Conservation (phyloP, 306 rosid species). For the Leucaena leucocephala region DNA sequence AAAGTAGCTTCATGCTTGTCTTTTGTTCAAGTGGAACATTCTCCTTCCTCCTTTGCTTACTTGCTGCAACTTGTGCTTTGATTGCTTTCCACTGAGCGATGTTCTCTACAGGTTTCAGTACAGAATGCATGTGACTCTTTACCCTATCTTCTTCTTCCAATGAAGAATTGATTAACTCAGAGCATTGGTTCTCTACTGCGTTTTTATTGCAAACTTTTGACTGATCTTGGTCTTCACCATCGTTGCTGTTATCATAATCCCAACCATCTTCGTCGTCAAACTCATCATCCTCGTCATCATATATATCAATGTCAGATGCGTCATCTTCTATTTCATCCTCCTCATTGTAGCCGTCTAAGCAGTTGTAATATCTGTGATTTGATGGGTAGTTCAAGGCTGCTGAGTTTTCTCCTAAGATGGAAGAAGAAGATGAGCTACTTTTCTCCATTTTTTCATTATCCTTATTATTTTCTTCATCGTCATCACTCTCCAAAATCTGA, state of each 20-base stretch:
- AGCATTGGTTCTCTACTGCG: slow-evolving; percentile 41
- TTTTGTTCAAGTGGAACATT: slow-evolving; percentile 44
- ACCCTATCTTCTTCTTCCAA: slow-evolving; percentile 34
- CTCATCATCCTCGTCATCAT: slow-evolving; percentile 46
- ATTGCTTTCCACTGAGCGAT: slow-evolving; percentile 86
- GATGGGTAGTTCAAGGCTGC: slow-evolving; percentile 47
- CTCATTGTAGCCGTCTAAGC: slow-evolving; percentile 56
- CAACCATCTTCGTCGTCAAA: slow-evolving; percentile 39
- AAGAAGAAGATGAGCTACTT: slow-evolving; percentile 32
- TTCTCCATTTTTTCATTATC: slow-evolving; percentile 29
- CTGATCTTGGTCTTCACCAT: slow-evolving; percentile 34
- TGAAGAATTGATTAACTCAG: slow-evolving; percentile 30
- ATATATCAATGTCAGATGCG: slow-evolving; percentile 57
- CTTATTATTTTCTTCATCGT: slow-evolving; percentile 48
- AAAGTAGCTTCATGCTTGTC: slow-evolving; percentile 28
- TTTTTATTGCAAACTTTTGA: slow-evolving; percentile 37
- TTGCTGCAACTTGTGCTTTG: slow-evolving; percentile 64
- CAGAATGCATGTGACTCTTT: slow-evolving; percentile 50
- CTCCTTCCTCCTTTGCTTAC: slow-evolving; percentile 66
- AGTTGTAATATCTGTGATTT: slow-evolving; percentile 77
- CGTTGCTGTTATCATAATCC: slow-evolving; percentile 26
- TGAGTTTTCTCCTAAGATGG: slow-evolving; percentile 34
- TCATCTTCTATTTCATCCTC: slow-evolving; percentile 54
- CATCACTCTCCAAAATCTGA: slow-evolving; percentile 48
- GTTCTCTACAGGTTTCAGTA: slow-evolving; percentile 79